phyloP scores from a whole-genome alignment of 208 protist genomes.

The Crithidia acanthocephali region DNA sequence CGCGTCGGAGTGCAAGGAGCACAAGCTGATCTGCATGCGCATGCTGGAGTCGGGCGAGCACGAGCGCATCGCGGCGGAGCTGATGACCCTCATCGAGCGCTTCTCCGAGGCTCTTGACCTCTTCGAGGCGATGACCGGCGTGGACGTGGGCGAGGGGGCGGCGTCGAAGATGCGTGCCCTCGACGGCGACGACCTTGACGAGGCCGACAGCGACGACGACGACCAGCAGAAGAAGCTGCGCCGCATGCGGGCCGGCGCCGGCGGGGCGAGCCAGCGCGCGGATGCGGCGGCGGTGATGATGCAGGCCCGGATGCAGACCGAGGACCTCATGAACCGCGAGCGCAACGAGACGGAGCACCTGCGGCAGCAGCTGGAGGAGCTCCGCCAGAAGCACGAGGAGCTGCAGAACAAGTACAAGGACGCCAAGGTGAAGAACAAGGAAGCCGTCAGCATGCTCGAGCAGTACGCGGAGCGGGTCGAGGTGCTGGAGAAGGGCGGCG shows the following conservation, averaged over 20 bases:
- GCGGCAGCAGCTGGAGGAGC: constrained; percentile 74
- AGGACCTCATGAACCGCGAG: constrained; percentile 76
- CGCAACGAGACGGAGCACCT: constrained; percentile 62
- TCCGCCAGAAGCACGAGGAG: constrained; percentile 83
- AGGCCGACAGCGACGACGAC: constrained; percentile 85
- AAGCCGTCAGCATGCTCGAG: constrained; percentile 64
- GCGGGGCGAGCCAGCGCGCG: constrained; percentile 9
- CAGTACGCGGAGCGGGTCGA: constrained; percentile 74
- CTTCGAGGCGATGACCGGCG: constrained; percentile 88
- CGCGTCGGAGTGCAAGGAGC: constrained; percentile 75
- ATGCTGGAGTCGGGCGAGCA: constrained; percentile 79
- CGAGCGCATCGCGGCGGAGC: constrained; percentile 67
- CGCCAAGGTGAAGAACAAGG: constrained; percentile 90
- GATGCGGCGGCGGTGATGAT: constrained; percentile 60
- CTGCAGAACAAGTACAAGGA: constrained; percentile 94
- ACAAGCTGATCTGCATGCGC: constrained; percentile 85
- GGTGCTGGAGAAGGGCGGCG: constrained; percentile 49
- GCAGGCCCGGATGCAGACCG: constrained; percentile 78
- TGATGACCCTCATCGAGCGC: constrained; percentile 88
- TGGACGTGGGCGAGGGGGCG: constrained; percentile 82
- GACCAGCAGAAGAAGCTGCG: constrained; percentile 62
- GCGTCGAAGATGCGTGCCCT: constrained; percentile 64
- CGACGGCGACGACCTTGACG: constrained; percentile 45
- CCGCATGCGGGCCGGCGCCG: constrained; percentile 29
- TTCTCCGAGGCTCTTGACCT: constrained; percentile 80